phyloP scores from a whole-genome alignment of 768 basidiomycete species.

The Leccinum uliginosum region DNA sequence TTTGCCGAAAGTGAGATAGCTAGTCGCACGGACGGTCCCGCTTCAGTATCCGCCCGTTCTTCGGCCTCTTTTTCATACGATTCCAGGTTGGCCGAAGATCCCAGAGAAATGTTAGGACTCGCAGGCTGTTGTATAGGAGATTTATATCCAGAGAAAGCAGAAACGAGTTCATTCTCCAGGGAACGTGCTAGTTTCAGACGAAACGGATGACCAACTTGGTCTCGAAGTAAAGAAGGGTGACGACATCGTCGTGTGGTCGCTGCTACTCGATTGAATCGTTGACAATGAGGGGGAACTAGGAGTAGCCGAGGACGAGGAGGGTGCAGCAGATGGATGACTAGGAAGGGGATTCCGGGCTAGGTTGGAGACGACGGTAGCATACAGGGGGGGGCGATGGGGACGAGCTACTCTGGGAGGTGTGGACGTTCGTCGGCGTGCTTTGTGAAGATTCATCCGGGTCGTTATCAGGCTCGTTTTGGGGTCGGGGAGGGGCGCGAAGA shows the following conservation, averaged over 20 bases:
- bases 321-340: constrained; percentile 7
- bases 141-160: constrained; percentile 11
- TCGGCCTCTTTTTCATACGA: constrained; percentile 18
- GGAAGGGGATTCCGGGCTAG: constrained; percentile 12
- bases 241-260: constrained; percentile 13
- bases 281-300: constrained; percentile 15
- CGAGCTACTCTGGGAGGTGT: constrained; percentile 3
- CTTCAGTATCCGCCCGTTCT: constrained; percentile 9
- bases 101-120: constrained; percentile 23
- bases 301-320: constrained; percentile 7
- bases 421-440: constrained; percentile 5
- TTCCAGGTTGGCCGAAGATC: constrained; percentile 11
- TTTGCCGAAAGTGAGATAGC: constrained; percentile 25
- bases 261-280: constrained; percentile 10
- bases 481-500: constrained; percentile 22
- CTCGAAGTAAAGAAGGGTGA: constrained; percentile 10
- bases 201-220: constrained; percentile 22
- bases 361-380: constrained; percentile 24
- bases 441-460: constrained; percentile 3
- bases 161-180: constrained; percentile 12
- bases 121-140: constrained; percentile 17
- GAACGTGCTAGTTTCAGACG: constrained; percentile 23
- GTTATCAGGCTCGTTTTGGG: constrained; percentile 12
- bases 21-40: constrained; percentile 14
- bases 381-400: constrained; percentile 20